Evolutionary conservation across 2,329 filamentous ascomycete species (phyloP), one percentile per base, ranked within the genome.

Genomic region (Myotisia sp.): DNA sequence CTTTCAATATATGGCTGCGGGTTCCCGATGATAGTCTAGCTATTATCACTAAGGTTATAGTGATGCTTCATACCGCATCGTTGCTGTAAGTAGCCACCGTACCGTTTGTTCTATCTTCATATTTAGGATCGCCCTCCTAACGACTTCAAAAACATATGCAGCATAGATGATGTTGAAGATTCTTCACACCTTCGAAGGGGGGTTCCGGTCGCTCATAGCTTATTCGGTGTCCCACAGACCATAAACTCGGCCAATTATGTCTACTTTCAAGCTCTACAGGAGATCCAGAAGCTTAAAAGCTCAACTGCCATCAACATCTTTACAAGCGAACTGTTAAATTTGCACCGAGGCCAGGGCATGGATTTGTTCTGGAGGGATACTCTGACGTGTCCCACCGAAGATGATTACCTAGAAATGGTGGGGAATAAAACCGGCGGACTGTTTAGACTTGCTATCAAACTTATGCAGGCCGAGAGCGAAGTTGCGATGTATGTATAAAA

Each of bases 111-210:
- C n/a, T n/a, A n/a, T n/a, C n/a, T n/a, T n/a, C n/a, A n/a, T n/a
- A n/a, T n/a, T n/a, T n/a, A n/a, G n/a, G n/a, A n/a, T n/a, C n/a
- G n/a, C n/a, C n/a, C n/a, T n/a, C n/a, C n/a, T n/a, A n/a, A n/a
- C n/a, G n/a, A n/a, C n/a, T n/a, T n/a, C n/a, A n/a, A n/a, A n/a
- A n/a, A n/a, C n/a, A n/a, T n/a, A n/a, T n/a, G n/a, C 14, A 49
- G 45, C 37, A 47, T 63, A 28, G 61, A 65, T 43, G 61, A 65
- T 36, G 54, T 65, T 16, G 50, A 65, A 42, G 62, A 64, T 41
- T 42, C 43, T 26, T 64, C 58, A 0, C 34, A 44, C 5, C 47
- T 64, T 8, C 53, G 61, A 8, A 50, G 62, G 7, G 60, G 61
- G 6, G 37, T 52, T 1, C 59, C 62, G 3, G 53, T 55, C 2